phyloP scores from a whole-genome alignment of 2,329 filamentous ascomycete genomes.

The Aspergillus hortae region DNA sequence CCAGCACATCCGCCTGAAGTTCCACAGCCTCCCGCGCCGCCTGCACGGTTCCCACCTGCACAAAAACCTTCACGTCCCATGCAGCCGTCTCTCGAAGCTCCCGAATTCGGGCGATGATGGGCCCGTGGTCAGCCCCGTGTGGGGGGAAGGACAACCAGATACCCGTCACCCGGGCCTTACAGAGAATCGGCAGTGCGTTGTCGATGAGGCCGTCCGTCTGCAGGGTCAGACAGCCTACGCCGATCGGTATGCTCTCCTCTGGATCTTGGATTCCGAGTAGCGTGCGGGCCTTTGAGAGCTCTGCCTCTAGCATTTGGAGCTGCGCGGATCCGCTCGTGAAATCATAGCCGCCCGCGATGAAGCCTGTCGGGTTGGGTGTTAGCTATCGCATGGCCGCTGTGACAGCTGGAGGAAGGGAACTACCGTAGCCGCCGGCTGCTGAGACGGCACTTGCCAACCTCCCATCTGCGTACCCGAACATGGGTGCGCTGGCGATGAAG shows the following conservation, averaged over 20 bases:
- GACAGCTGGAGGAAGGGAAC: background rate
- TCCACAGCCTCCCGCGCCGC: background rate
- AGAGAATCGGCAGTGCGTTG: background rate
- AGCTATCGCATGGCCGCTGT: background rate
- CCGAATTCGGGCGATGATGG: background rate
- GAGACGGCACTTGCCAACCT: background rate
- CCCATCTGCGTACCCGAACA: background rate
- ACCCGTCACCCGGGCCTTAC: background rate
- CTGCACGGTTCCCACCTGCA: background rate
- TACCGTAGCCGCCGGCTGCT: background rate
- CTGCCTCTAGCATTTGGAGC: background rate
- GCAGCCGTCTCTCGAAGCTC: background rate
- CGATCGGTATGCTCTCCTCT: background rate
- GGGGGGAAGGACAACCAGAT: background rate
- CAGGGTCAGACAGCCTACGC: background rate
- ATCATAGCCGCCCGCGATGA: background rate
- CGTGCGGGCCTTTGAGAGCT: background rate
- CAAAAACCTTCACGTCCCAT: background rate
- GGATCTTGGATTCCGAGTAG: background rate
- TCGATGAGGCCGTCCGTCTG: background rate
- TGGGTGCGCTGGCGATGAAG: background rate
- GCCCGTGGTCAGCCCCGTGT: background rate
- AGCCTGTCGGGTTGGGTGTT: background rate
- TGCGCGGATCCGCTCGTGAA: background rate
- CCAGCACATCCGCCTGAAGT: background rate